Conservation (phyloP, 2,329 filamentous ascomycete genomes). For the Elsinoe ampelina region DNA sequence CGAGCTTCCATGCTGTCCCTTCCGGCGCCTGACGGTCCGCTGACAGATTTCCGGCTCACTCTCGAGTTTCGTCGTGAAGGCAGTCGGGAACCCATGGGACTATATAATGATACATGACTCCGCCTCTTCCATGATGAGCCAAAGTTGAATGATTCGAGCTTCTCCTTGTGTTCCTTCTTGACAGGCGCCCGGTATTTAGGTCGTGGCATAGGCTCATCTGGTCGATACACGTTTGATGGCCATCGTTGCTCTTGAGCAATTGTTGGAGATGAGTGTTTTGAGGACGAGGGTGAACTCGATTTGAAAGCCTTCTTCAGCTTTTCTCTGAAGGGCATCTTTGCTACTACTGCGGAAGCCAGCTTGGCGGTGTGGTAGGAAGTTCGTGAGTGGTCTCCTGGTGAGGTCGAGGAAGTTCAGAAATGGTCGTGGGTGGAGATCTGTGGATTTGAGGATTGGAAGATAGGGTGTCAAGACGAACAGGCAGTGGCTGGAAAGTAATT, state of each 20-base stretch:
- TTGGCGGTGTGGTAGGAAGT: conserved; percentile 1
- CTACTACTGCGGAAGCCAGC: conserved; percentile 9
- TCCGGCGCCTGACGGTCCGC: conserved; percentile 18
- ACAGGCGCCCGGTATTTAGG: conserved; percentile 42
- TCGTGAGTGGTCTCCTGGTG: not conserved
- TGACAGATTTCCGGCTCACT: conserved; percentile 22
- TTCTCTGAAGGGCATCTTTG: conserved; percentile 38
- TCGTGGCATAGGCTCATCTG: conserved; percentile 43
- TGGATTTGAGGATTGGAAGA: conserved; percentile 10
- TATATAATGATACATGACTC: conserved; percentile 37
- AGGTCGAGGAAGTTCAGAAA: not conserved
- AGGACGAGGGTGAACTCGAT: conserved; percentile 20
- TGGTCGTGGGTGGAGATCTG: not conserved
- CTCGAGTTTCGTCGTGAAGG: conserved; percentile 30
- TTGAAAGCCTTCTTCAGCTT: conserved; percentile 37
- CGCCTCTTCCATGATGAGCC: conserved; percentile 38
- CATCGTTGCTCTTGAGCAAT: conserved; percentile 26
- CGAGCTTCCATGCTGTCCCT: conserved; percentile 19
- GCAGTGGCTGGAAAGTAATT: conserved; percentile 12
- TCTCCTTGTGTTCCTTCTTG: conserved; percentile 42
- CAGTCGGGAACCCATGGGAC: conserved; percentile 40
- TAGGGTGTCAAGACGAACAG: not conserved
- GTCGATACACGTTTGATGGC: conserved; percentile 40
- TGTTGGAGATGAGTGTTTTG: conserved; percentile 20
- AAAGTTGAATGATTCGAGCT: conserved; percentile 40